Percentiles rank a stretch among this genome's conserved stretches.
These are phyloP conservation scores for Tolypocladium pustulatum DNA, from an alignment of 2,329 filamentous ascomycete genomes.

Conservation along the genomic window DNA sequence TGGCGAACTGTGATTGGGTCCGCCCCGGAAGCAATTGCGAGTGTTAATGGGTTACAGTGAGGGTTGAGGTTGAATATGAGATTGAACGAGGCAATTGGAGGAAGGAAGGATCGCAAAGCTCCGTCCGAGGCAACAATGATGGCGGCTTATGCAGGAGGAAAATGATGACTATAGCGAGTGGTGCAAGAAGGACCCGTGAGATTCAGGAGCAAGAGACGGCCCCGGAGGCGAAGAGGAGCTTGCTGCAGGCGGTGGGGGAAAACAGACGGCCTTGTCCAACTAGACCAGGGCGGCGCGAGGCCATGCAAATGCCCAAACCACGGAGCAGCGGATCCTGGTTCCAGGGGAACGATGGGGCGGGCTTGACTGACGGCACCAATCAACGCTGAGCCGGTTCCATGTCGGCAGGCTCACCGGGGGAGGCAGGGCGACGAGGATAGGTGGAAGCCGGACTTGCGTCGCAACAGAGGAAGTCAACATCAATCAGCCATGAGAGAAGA, in stretches of 20 bases:
- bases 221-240: background rate
- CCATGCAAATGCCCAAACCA: background rate
- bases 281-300: background rate
- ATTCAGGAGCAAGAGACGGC: background rate
- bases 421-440: background rate
- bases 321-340: background rate
- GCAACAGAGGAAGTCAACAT: background rate
- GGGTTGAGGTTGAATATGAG: background rate
- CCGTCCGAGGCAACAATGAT: background rate
- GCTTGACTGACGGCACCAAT: background rate
- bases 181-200: background rate
- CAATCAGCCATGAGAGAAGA: background rate
- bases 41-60: conserved; percentile 8
- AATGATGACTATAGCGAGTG: background rate
- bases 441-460: background rate
- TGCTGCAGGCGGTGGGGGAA: background rate
- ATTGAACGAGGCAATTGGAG: background rate
- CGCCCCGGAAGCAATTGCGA: conserved; percentile 1
- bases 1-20: conserved; percentile 25
- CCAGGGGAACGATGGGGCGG: background rate
- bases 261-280: background rate
- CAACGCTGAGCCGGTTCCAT: background rate
- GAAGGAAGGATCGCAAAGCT: background rate
- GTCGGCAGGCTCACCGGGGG: background rate
- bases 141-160: background rate